Conservation (phyloP, 768 basidiomycete genomes). For the Clitopilus hobsonii region DNA sequence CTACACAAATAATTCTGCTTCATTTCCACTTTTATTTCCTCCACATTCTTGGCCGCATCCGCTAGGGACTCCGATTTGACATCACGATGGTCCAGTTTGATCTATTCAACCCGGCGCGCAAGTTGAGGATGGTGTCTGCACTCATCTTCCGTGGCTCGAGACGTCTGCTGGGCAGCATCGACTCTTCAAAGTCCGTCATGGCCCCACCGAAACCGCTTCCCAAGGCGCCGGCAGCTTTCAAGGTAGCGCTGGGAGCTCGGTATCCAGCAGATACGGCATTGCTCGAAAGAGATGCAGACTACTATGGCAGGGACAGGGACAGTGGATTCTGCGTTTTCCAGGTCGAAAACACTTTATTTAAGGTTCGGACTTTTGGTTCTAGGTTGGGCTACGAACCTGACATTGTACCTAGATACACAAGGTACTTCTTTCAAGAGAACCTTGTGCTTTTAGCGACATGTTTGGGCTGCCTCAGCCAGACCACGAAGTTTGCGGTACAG, state of each 20-base stretch:
- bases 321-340: conserved; percentile 58
- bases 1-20: conserved; percentile 10
- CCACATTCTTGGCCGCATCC: conserved; percentile 10
- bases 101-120: conserved; percentile 30
- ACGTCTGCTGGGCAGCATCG: conserved; percentile 17
- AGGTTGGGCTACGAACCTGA: background rate
- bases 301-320: conserved; percentile 26
- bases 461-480: conserved; percentile 27
- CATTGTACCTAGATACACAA: conserved; percentile 33
- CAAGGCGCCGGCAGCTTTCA: conserved; percentile 9
- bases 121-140: conserved; percentile 27
- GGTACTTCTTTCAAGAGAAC: conserved; percentile 35
- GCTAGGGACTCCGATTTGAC: conserved; percentile 6
- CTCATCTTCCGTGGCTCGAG: conserved; percentile 27
- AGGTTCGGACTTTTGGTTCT: conserved; percentile 31
- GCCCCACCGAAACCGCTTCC: conserved; percentile 11
- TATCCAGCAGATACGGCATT: conserved; percentile 3
- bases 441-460: conserved; percentile 39
- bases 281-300: conserved; percentile 26
- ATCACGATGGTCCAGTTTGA: conserved; percentile 34
- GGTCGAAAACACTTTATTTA: conserved; percentile 60
- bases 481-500: conserved; percentile 19
- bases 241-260: conserved; percentile 4
- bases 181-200: conserved; percentile 6
- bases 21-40: conserved; percentile 9